These are phyloP conservation scores for Xylaria cubensis DNA, from an alignment of 495 filamentous ascomycete species.

Conservation along the genomic window DNA sequence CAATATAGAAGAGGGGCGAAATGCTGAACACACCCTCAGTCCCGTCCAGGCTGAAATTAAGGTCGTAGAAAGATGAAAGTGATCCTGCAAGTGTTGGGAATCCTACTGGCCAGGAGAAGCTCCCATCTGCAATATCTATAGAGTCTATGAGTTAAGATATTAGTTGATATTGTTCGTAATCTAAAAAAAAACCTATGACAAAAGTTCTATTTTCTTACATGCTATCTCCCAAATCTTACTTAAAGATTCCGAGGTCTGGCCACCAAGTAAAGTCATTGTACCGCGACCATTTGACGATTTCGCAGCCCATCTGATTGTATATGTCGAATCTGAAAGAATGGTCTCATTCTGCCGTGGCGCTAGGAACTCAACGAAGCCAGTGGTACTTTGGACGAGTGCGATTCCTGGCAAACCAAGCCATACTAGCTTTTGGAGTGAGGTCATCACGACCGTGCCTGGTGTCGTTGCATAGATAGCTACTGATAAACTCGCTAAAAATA, in stretches of 20 bases:
- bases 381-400: background rate
- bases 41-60: background rate
- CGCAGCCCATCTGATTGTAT: background rate
- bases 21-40: background rate
- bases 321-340: background rate
- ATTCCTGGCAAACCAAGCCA: background rate
- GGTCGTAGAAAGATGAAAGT: background rate
- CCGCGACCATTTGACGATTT: background rate
- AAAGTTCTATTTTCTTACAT: background rate
- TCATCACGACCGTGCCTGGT: background rate
- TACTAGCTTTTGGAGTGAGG: background rate
- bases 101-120: constrained; percentile 2
- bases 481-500: background rate
- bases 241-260: background rate
- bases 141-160: background rate
- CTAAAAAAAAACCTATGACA: no score
- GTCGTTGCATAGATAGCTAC: background rate
- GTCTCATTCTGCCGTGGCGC: background rate
- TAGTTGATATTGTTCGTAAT: background rate
- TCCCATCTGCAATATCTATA: background rate
- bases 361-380: background rate
- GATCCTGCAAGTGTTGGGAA: background rate
- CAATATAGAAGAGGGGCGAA: background rate
- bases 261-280: background rate
- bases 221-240: background rate